A percentile compares a stretch with the other conserved stretches of the same genome.
phyloP scores from a whole-genome alignment of 768 basidiomycete species.

The Boletus rex-veris region DNA sequence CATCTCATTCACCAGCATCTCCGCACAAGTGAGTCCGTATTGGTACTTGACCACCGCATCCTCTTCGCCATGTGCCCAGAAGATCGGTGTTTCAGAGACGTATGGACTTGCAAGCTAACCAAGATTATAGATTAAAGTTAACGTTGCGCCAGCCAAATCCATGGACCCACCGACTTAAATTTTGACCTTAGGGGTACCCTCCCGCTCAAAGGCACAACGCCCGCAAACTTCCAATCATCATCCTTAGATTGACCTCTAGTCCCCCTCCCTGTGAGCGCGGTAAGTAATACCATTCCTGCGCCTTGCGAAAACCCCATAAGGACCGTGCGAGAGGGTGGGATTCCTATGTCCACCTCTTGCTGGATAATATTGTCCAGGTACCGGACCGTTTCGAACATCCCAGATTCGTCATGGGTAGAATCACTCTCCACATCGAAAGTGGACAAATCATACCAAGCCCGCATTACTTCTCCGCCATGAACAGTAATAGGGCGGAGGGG shows the following conservation, averaged over 20 bases:
- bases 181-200: not conserved
- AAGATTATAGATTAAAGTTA: not conserved
- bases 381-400: not conserved
- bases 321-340: not conserved
- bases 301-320: constrained; percentile 3
- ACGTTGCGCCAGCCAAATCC: not conserved
- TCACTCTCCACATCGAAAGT: not conserved
- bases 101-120: not conserved
- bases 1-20: not conserved
- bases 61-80: not conserved
- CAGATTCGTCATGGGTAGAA: not conserved
- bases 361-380: not conserved
- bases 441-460: not conserved
- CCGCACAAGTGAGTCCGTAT: not conserved
- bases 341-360: not conserved
- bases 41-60: not conserved
- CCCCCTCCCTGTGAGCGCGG: not conserved
- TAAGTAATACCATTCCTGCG: constrained; percentile 2
- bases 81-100: not conserved
- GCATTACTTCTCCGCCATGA: not conserved
- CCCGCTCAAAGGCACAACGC: constrained; percentile 1
- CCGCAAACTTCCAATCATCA: not conserved
- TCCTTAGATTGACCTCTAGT: not conserved
- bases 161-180: not conserved
- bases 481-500: not conserved